Evolutionary conservation across 2,329 filamentous ascomycete genomes (phyloP), one percentile per base, ranked within the genome.

Genomic region (Colletotrichum tropicale): DNA sequence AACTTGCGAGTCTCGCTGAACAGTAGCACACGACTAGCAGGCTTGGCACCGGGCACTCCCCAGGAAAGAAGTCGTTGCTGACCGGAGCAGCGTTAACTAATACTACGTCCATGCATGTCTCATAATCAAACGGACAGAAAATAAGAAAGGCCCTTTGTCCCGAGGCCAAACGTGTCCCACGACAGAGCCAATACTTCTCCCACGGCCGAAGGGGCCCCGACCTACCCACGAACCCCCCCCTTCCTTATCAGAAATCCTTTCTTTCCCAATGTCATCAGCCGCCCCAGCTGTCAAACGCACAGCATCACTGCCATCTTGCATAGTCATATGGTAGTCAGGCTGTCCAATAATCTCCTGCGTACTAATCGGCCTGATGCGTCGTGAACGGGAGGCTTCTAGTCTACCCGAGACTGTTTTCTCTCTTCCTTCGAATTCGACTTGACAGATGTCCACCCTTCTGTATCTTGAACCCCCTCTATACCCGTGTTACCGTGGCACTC

Each of bases 1-100:
- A 75, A 73, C 55, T 58, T 67, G 62, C 56, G n/a, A 64, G 26
- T 34, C 55, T 66, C 60, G 71, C 58, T 76, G 65, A 74, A 13
- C 15, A 24, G 7, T 26, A n/a, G 28, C 24, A 28, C 61, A 32
- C 21, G 28, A 16, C 18, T 24, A 58, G n/a, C 34, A 55, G 36
- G 48, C 56, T 52, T 60, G 30, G 65, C 66, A 52, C 43, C 43
- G 43, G 43, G 43, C 43, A 52, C n/a, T 18, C 32, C 52, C 48
- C 21, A 21, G 30, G 13, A 68, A 48, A 30, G 38, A 30, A 10
- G 38, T n/a, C 21, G 24, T 30, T 24, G 8, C 9, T 12, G 4
- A 66, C 28, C 9, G 10, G 15, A 61, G 7, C 26, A 48, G 26
- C 36, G n/a, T 16, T 21, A 12, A 10, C 12, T 15, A 21, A 28